These are phyloP conservation scores for Pseudocercospora macadamiae DNA, from an alignment of 2,329 filamentous ascomycete species.

Conservation along the genomic window DNA sequence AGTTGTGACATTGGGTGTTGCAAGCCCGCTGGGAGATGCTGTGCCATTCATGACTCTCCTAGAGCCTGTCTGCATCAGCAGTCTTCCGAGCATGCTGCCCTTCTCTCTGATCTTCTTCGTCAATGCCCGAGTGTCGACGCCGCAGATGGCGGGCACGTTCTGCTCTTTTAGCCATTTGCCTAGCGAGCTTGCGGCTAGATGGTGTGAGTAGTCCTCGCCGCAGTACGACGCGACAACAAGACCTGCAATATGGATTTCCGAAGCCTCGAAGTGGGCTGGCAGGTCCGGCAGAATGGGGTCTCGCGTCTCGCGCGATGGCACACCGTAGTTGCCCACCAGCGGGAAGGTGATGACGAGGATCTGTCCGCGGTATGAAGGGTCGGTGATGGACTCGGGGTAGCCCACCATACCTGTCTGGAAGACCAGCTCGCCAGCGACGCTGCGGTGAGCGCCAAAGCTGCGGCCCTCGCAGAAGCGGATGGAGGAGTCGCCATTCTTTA, in stretches of 20 bases:
- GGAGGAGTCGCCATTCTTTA: conserved; percentile 76
- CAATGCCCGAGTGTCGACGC: conserved; percentile 88
- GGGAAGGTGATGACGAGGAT: conserved; percentile 97
- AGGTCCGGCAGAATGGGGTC: conserved; percentile 84
- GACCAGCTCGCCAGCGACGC: conserved; percentile 92
- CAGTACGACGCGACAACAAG: conserved; percentile 89
- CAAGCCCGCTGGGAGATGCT: conserved; percentile 28
- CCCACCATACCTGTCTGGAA: conserved; percentile 99
- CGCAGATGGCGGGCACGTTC: conserved; percentile 89
- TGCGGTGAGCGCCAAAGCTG: conserved; percentile 95
- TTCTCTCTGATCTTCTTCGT: conserved; percentile 93
- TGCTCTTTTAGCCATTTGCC: conserved; percentile 97
- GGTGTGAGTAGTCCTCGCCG: conserved; percentile 94
- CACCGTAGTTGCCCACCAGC: conserved; percentile 95
- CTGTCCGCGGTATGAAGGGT: conserved; percentile 86
- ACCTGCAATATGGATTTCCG: conserved; percentile 89
- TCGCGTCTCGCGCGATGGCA: conserved; percentile 81
- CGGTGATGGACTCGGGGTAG: conserved; percentile 91
- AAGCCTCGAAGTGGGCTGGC: conserved; percentile 90
- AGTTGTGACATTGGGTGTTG: conserved; percentile 36
- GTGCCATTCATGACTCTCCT: conserved; percentile 41
- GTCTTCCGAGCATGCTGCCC: conserved; percentile 92
- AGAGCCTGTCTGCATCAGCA: conserved; percentile 71
- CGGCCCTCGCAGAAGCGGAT: conserved; percentile 77
- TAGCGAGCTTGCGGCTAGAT: conserved; percentile 85